Evolutionary conservation across 163 green algal genomes (phyloP), one percentile per base, ranked within the genome.

Genomic region (Chloroidium sp.): DNA sequence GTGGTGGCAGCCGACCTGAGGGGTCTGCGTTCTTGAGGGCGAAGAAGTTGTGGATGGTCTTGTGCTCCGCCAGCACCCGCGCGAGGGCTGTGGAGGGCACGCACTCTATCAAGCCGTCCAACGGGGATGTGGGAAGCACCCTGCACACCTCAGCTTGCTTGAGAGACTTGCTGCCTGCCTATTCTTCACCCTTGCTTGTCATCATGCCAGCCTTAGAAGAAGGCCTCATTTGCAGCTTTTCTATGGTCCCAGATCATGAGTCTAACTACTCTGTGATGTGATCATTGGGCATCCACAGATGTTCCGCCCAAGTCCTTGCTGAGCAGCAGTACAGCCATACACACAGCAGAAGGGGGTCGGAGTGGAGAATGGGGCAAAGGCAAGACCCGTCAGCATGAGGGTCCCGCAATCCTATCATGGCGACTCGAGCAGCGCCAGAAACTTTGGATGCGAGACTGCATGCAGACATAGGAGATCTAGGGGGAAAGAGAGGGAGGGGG

Each of bases 31-130:
- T 86, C 78, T 90, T 86, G 3, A 89, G 84, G 12, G 86, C 83
- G 80, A 98, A 84, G 88, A 91, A 98, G 62, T 88, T 90, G 79
- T 93, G 86, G 78, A 99, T 95, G 62, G 91, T 95, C n/a, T 88
- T 85, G 85, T 97, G 90, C 76, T 96, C 89, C 0, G 86, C 82
- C 82, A 97, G 87, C 72, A 98, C 88, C 4, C 82, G 81, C 61
- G 91, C 92, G 79, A 98, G 84, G 1, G 93, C 84, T 69, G 83
- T 87, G 1, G 87, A 86, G 57, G 88, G 93, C 62, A 91, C 89
- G 12, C 99, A 91, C 88, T 99, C 93, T 72, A 99, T 92, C 68
- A 98, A 84, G 0, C 96, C 96, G 80, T 97, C 91, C 75, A 95
- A 89, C 2, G 81, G 80, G 58, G 87, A 92, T 2, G 95, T 99